Conservation (phyloP, 371 early-diverging fungal genomes). For the Mucor ambiguus region DNA sequence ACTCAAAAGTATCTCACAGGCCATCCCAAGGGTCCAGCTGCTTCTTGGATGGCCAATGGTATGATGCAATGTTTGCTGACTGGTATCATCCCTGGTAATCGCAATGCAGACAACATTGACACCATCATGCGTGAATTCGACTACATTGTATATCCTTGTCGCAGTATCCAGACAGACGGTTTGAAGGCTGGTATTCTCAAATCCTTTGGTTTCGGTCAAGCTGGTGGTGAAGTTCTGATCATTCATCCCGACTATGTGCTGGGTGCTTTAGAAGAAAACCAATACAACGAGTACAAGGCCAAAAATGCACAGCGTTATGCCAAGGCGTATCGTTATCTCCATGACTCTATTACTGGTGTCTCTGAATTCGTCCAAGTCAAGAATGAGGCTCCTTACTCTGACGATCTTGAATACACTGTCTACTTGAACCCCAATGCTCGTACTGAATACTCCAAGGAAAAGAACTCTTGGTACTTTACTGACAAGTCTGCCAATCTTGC, state of each 20-base stretch:
- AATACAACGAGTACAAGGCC: conserved; percentile 73
- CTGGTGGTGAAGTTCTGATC: conserved; percentile 91
- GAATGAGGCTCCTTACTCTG: conserved; percentile 86
- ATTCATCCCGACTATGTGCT: conserved; percentile 93
- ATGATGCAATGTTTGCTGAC: conserved; percentile 86
- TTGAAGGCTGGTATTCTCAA: conserved; percentile 94
- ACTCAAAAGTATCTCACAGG: conserved; percentile 97
- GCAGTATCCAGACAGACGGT: conserved; percentile 89
- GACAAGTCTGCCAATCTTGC: conserved; percentile 47
- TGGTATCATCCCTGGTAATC: conserved; percentile 94
- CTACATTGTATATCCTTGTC: conserved; percentile 86
- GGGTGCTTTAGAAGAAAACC: conserved; percentile 73
- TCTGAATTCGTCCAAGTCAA: conserved; percentile 89
- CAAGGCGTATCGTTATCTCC: conserved; percentile 90
- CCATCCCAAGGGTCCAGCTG: conserved; percentile 97
- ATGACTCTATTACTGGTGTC: conserved; percentile 87
- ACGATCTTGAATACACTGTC: conserved; percentile 80
- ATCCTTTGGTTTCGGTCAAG: conserved; percentile 97
- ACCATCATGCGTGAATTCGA: conserved; percentile 78
- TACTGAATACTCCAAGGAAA: conserved; percentile 75
- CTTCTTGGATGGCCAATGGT: conserved; percentile 97
- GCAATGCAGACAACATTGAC: conserved; percentile 95
- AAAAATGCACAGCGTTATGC: conserved; percentile 79
- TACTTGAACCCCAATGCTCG: conserved; percentile 93
- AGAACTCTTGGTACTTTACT: conserved; percentile 77